Evolutionary conservation across 2,329 filamentous ascomycete genomes (phyloP).

Genomic region (Alternaria gaisen): DNA sequence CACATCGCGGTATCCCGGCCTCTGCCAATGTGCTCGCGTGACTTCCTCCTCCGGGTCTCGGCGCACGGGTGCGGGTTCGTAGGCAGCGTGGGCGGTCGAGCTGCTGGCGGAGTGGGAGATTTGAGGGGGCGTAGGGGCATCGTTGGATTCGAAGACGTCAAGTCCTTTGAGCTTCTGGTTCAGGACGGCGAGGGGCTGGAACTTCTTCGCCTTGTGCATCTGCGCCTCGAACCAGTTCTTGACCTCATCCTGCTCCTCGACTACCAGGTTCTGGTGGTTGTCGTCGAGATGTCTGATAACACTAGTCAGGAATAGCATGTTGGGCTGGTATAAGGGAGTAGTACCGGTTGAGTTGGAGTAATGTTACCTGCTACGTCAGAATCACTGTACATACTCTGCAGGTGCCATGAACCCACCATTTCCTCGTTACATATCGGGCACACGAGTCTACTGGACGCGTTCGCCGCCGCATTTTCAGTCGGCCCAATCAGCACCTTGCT

Average conservation of each 20-base stretch:
- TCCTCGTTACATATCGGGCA: slow-evolving; percentile 99
- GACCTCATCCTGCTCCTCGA: slow-evolving; percentile 89
- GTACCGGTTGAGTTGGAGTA: slow-evolving; percentile 81
- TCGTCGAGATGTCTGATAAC: slow-evolving; percentile 78
- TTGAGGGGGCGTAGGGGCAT: slow-evolving; percentile 61
- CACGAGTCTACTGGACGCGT: slow-evolving; percentile 73
- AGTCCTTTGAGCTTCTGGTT: slow-evolving; percentile 94
- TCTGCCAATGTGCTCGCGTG: slow-evolving; percentile 88
- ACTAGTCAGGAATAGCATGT: slow-evolving; percentile 22
- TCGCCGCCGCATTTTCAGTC: slow-evolving; percentile 64
- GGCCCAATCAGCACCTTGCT: slow-evolving; percentile 79
- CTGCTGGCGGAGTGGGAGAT: slow-evolving; percentile 45
- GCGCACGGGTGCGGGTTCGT: slow-evolving; percentile 42
- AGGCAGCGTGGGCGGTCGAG: slow-evolving; percentile 40
- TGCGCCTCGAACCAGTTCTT: slow-evolving; percentile 98
- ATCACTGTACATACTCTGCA: slow-evolving; percentile 19
- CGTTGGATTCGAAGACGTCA: slow-evolving; percentile 94
- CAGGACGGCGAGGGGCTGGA: slow-evolving; percentile 88
- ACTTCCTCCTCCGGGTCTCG: slow-evolving; percentile 90
- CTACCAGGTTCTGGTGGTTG: slow-evolving; percentile 86
- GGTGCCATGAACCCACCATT: slow-evolving; percentile 71
- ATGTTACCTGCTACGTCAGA: slow-evolving; percentile 72
- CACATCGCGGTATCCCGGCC: slow-evolving; percentile 73
- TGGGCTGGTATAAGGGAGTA: slow-evolving; percentile 8
- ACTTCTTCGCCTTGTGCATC: slow-evolving; percentile 90